Conservation (phyloP, 805 yeast species). For the Naumovozyma castellii region DNA sequence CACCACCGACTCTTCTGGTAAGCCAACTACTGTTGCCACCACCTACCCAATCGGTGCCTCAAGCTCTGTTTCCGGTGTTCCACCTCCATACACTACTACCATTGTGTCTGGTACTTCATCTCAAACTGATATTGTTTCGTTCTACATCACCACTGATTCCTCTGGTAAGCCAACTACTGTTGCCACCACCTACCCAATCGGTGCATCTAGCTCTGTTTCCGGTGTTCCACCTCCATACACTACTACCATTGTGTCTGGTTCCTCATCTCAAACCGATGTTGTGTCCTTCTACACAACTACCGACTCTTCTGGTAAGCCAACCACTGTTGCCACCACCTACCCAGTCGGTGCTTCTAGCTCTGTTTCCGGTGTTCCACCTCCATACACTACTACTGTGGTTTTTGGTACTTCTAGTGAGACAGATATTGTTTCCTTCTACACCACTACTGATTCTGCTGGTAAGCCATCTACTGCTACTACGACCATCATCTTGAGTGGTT, state of each 20-base stretch:
- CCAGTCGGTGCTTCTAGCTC: neutral
- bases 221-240: neutral
- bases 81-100: neutral
- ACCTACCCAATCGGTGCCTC: neutral
- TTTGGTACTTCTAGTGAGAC: neutral
- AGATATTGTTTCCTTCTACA: neutral
- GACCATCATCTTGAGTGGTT: neutral
- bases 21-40: neutral
- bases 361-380: neutral
- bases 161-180: neutral
- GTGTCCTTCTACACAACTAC: neutral
- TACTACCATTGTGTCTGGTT: neutral
- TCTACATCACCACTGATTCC: neutral
- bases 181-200: neutral
- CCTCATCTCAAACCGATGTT: neutral
- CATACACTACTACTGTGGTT: neutral
- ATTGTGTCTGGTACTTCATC: neutral
- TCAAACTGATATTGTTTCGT: neutral
- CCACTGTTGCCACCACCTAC: neutral
- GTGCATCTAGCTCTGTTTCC: neutral
- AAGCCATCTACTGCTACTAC: neutral
- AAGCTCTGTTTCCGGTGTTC: neutral
- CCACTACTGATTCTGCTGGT: neutral
- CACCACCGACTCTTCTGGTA: slow-evolving; percentile 1
- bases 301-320: neutral